Evolutionary conservation across 371 early-diverging fungal species (phyloP).

Genomic region (Phascolomyces articulosus): DNA sequence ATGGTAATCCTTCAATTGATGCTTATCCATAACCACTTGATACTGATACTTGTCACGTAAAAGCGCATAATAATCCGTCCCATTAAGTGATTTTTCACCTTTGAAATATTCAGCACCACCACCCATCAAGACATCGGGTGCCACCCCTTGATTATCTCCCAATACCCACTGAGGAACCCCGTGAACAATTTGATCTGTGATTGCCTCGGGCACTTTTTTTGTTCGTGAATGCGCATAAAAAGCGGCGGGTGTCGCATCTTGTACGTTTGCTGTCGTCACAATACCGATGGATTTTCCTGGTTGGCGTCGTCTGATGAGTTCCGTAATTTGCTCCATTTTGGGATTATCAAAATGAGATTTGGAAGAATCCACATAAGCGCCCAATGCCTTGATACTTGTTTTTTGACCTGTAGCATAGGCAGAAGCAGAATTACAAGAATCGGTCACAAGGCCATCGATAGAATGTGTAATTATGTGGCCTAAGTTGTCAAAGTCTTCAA

Average conservation of each 20-base stretch:
- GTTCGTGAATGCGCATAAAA: conserved; percentile 65
- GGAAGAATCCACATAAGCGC: conserved; percentile 68
- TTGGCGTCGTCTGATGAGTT: conserved; percentile 70
- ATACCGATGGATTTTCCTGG: conserved; percentile 71
- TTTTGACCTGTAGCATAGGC: conserved; percentile 75
- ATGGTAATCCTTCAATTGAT: conserved; percentile 51
- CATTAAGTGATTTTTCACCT: conserved; percentile 54
- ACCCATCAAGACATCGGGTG: conserved; percentile 71
- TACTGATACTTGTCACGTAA: conserved; percentile 59
- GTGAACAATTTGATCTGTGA: conserved; percentile 66
- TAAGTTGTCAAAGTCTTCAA: conserved; percentile 66
- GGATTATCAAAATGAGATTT: conserved; percentile 56
- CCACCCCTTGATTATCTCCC: too few species aligned
- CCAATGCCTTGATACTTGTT: conserved; percentile 59
- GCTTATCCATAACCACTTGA: conserved; percentile 58
- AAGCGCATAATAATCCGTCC: conserved; percentile 57
- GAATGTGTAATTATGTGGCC: conserved; percentile 75
- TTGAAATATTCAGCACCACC: conserved; percentile 66
- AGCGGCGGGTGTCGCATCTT: conserved; percentile 78
- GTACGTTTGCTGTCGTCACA: conserved; percentile 67
- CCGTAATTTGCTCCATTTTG: conserved; percentile 66
- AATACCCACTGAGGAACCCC: conserved; percentile 45
- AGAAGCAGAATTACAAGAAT: conserved; percentile 77
- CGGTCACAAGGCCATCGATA: conserved; percentile 72
- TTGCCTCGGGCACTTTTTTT: conserved; percentile 52